Evolutionary conservation across 2,329 filamentous ascomycete genomes (phyloP), one percentile per base, ranked within the genome.

Genomic region (Zarea fungicola): DNA sequence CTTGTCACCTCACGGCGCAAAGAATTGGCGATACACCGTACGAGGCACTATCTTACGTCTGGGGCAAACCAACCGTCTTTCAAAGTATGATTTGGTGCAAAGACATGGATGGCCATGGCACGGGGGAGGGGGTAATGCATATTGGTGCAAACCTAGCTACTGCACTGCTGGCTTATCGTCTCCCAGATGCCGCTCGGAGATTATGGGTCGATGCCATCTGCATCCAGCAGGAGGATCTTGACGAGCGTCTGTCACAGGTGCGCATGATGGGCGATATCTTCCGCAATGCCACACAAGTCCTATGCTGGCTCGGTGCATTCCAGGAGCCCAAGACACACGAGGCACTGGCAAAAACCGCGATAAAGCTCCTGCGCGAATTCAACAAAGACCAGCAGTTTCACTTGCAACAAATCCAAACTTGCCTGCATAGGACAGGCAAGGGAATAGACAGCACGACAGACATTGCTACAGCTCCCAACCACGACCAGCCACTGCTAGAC

Each of bases 181-280:
- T 14, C 18, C 2, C 10, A 18, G 29, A 41, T 10, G 18, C 13
- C 18, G 13, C 43, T 6, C 26, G 36, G 22, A 25, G 39, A 7
- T 48, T 58, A 3, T 58, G 56, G 56, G 42, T 54, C 11, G 56
- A 58, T 35, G 56, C 56, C 8, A 45, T 57, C 1, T 58, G 53
- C 35, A 58, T 58, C 31, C 49, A 55, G 21, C 54, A 58, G 31
- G 10, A 28, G 7, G 49, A 54, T 11, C 8, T 43, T 22, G n/a
- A 22, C 2, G 56, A 58, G 41, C 49, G 50, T 8, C 41, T 48
- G 1, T 21, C 41, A 6, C 56, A 58, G 35, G 56, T 58, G 7
- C 49, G 48, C 21, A 46, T 56, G 16, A 58, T 58, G 56, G 52
- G 54, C 1, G 43, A 53, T 14, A 56, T 57, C n/a, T 58, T 55